Base-by-base conservation (phyloP, 306 rosid species). In the Canavalia gladiata region DNA sequence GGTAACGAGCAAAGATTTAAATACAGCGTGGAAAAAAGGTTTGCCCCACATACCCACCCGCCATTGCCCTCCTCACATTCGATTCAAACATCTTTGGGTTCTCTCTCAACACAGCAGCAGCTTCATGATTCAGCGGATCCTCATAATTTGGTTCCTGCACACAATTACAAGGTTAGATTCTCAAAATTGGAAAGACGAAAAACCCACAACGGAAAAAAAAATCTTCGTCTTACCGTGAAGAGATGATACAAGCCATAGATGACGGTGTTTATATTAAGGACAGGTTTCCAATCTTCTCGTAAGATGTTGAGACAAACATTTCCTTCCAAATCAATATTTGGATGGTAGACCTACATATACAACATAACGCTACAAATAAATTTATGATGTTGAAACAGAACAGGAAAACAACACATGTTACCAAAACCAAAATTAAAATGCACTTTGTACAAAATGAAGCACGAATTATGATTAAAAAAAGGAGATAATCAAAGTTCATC, bases 281-380 rank as follows among this genome's bases (percentile, higher is more conserved):
- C 97, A 83, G 98, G 98, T 83, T 95, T 95, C 98, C 98, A 95
- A 83, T 92, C 98, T 86, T 95, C 98, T 81, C 98, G 86, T 62
- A 95, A 85, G 84, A 95, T 92, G 89, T 95, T 95, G 72, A 95
- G 97, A 85, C 97, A 92, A 46, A 92, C 98, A 70, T 92, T 92
- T 72, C 98, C 98, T 83, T 95, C 98, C 94, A 95, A 90, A 82
- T 95, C 98, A 78, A 95, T 95, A 76, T 95, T 95, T 2, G 98
- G 98, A 86, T 95, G 97, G 85, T 95, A 95, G 51, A 95, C 87
- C 97, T 95, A 86, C 74, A 74, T 68, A 82, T 39, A 28, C 3
- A 51, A 81, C 6, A 83, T 35, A 70, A 9, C 4, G 77, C 8
- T 18, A 60, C 55, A 57, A 18, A 72, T 78, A 77, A 82, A 29